Percentiles rank a stretch among this genome's conserved stretches.
Evolutionary conservation across 768 basidiomycete genomes (phyloP).

Genomic region (Kwoniella sp.): DNA sequence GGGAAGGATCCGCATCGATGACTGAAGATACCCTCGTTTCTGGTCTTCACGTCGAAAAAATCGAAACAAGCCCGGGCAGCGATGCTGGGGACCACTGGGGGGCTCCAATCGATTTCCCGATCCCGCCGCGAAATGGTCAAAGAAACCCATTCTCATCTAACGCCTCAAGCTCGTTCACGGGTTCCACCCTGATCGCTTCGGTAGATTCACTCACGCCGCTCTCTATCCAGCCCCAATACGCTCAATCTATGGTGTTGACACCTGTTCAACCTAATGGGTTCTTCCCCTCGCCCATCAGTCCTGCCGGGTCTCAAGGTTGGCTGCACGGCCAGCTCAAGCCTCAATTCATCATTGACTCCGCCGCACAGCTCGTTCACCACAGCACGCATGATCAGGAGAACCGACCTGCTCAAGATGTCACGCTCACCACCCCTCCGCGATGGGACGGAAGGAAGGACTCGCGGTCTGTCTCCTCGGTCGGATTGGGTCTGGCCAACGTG

Average conservation of each 20-base stretch:
- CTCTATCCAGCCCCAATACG: slow-evolving; percentile 1
- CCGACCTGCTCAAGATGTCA: slow-evolving; percentile 23
- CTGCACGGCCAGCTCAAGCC: slow-evolving; percentile 22
- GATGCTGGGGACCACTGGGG: slow-evolving; percentile 7
- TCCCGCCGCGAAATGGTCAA: neutral
- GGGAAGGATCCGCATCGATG: slow-evolving; percentile 13
- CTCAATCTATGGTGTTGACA: slow-evolving; percentile 7
- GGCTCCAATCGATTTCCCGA: slow-evolving; percentile 5
- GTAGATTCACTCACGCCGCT: neutral
- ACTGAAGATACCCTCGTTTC: neutral
- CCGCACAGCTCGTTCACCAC: neutral
- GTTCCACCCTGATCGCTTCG: slow-evolving; percentile 11
- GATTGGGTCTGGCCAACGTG: slow-evolving; percentile 41
- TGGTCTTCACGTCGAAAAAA: neutral
- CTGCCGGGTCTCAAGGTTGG: slow-evolving; percentile 9
- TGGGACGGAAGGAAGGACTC: slow-evolving; percentile 2
- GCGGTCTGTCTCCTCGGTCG: slow-evolving; percentile 25
- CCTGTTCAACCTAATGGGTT: slow-evolving; percentile 16
- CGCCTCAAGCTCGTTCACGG: slow-evolving; percentile 13
- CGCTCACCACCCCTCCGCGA: slow-evolving; percentile 31
- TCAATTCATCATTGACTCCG: slow-evolving; percentile 5
- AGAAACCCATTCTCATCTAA: slow-evolving; percentile 20
- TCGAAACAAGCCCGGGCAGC: too few species aligned
- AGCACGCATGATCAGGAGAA: slow-evolving; percentile 14
- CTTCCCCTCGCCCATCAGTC: slow-evolving; percentile 28